A percentile compares a stretch with the other conserved stretches of the same genome.
Evolutionary conservation across 2,329 filamentous ascomycete genomes (phyloP).

Genomic region (Parastagonospora avenae): DNA sequence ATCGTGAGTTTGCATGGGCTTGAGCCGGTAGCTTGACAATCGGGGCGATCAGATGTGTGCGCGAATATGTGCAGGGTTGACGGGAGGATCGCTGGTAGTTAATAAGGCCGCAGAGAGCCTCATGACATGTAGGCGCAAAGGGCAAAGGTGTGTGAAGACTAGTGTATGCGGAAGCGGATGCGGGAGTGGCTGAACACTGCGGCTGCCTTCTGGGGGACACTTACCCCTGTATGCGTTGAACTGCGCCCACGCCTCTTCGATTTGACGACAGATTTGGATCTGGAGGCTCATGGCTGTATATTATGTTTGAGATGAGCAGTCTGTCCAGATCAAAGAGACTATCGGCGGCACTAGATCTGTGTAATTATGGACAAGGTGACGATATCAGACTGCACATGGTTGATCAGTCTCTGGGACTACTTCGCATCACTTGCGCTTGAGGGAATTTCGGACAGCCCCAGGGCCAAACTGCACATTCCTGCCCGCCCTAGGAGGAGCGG

Average conservation of each 20-base stretch:
- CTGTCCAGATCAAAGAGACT: not conserved
- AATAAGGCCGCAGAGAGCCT: constrained; percentile 34
- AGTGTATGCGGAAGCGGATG: constrained; percentile 14
- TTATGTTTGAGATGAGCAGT: no score
- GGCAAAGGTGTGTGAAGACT: constrained; percentile 10
- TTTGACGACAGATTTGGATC: not conserved
- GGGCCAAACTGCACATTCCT: constrained; percentile 2
- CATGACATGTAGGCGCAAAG: constrained; percentile 23
- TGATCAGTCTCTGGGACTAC: constrained; percentile 6
- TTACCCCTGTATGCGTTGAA: constrained; percentile 14
- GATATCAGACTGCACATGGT: constrained; percentile 30
- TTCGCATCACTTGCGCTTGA: constrained; percentile 4
- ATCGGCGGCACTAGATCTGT: constrained; percentile 1
- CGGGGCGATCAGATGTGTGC: not conserved
- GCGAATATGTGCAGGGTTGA: constrained; percentile 8
- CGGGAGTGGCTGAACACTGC: constrained; percentile 37
- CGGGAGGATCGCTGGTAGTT: constrained; percentile 9
- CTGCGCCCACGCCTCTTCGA: constrained; percentile 2
- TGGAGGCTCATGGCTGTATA: not conserved
- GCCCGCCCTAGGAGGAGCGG: constrained; percentile 6
- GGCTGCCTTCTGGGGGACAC: constrained; percentile 5
- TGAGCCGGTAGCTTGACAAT: not conserved
- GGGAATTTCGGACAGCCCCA: not conserved
- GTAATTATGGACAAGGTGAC: constrained; percentile 18
- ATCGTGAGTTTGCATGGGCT: constrained; percentile 4